Base-by-base conservation (phyloP, 441 rosid genomes). In the Euphorbia schlechtendalii region DNA sequence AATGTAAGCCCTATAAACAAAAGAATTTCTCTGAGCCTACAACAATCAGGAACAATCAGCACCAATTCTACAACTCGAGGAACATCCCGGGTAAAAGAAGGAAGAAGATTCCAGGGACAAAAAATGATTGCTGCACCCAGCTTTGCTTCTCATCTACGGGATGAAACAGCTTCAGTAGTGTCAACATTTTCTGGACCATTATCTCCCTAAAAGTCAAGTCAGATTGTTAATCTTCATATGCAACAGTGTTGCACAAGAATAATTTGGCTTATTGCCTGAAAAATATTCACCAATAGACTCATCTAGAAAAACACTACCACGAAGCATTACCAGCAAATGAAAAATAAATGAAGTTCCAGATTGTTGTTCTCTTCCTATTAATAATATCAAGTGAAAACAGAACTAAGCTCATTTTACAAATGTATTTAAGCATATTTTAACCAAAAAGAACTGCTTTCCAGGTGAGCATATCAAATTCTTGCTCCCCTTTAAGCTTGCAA, bases 131-230 rank as follows among this genome's bases (percentile, higher is more conserved):
- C 74, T 53, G 77, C 73, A 41, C 79, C 76, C 18, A 80, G 69
- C 45, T 65, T 76, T 65, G 62, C 80, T 52, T 71, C 84, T 61
- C 76, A 71, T 55, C 69, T 74, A 73, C 75, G 77, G 73, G 88
- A 88, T 69, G 94, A 88, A 81, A 81, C 90, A 56, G 88, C 86
- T 73, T 92, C 86, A 24, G 84, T 78, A 65, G 86, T 87, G 62
- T 84, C 92, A 41, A 75, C 89, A 63, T 79, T 79, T 79, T 81
- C 93, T 1, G 87, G 94, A 48, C 89, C 90, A 56, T 18, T 84
- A 68, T 88, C 95, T 67, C 96, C 89, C 65, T 80, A 73, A 83
- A 71, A 17, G 30, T 22, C 68, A 21, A 57, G 25, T 68, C 61
- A 25, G 30, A 24, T 4, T 65, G 60, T 51, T 45, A 24, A 69